These are phyloP conservation scores for Erucastrum elatum DNA, from an alignment of 345 rosid species.

Conservation along the genomic window DNA sequence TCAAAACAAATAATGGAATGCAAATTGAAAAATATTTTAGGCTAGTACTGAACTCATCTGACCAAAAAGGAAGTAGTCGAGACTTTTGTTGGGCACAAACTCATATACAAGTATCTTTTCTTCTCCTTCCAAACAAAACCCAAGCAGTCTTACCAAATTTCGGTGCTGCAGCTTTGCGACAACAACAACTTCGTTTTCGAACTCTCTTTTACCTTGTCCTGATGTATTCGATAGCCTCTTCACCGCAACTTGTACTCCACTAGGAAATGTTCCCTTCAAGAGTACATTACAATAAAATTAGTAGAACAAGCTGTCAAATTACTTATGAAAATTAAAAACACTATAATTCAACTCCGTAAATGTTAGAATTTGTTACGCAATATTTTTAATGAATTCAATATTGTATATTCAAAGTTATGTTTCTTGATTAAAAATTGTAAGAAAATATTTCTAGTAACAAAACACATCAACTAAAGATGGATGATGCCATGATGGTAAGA, in stretches of 20 bases:
- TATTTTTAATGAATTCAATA: too few relatives aligned
- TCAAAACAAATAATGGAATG: not conserved
- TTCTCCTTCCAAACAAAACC: constrained; percentile 6
- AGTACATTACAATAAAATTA: too few relatives aligned
- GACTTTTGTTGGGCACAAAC: constrained; percentile 14
- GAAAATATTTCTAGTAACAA: too few relatives aligned
- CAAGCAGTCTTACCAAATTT: not conserved
- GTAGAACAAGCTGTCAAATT: too few relatives aligned
- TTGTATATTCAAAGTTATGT: too few relatives aligned
- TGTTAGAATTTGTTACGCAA: too few relatives aligned
- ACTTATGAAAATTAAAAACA: too few relatives aligned
- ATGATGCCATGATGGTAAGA: too few relatives aligned
- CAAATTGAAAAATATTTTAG: not conserved
- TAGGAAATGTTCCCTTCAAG: not conserved
- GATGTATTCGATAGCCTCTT: constrained; percentile 10
- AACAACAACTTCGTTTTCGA: constrained; percentile 14
- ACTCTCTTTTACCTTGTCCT: constrained; percentile 21
- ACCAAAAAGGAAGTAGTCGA: constrained; percentile 13
- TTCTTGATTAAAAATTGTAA: too few relatives aligned
- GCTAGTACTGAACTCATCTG: not conserved
- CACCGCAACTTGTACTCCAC: constrained; percentile 7
- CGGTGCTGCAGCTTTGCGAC: constrained; percentile 11
- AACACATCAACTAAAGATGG: too few relatives aligned
- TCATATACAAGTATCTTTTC: constrained; percentile 11
- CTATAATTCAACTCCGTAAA: too few relatives aligned